Base-by-base conservation (phyloP, 805 yeast genomes). In the Kazachstania africana region DNA sequence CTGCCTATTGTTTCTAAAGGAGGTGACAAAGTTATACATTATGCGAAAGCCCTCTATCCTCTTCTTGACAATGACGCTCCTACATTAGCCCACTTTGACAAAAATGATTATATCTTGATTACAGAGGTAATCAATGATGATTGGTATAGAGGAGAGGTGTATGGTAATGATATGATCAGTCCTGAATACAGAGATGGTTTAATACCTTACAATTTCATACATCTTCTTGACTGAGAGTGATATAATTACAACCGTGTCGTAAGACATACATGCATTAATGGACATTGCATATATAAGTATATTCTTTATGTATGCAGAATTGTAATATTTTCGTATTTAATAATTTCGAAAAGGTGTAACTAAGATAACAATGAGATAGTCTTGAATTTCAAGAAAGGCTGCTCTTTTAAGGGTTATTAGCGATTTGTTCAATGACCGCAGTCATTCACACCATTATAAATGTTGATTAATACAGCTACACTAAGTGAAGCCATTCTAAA, bases 101-200 rank as follows among this genome's bases (percentile, higher is more conserved):
- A 43, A 23, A 49, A 48, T 20, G 58, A 54, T 29, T 52, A 50
- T 33, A 29, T 54, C 13, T 37, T 54, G 14, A 37, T 54, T 3
- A 53, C 55, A 1, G 52, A 50, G 27, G 37, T 39, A 6, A 43
- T 54, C 8, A 51, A 49, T 33, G 37, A 47, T 6, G 57, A 54
- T 32, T 54, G 59, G 59, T 53, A 32, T 32, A 43, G 40, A 31
- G 59, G 59, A 18, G 59, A 54, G 34, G 58, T 53, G 6, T 48
- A 48, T 28, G 50, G 45, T 26, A 46, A 45, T 30, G 47, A 48
- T 22, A 42, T 26, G 24, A 43, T 47, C 8, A 32, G 34, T 12
- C 36, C 29, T 5, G 33, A 34, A 5, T 47, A 47, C 28, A 39
- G 40, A 21, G 27, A 29, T 15, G 55, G 55, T 12, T 36, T 50